Evolutionary conservation across 2,329 filamentous ascomycete genomes (phyloP), one percentile per base, ranked within the genome.

Genomic region (Aspergillus uvarum): DNA sequence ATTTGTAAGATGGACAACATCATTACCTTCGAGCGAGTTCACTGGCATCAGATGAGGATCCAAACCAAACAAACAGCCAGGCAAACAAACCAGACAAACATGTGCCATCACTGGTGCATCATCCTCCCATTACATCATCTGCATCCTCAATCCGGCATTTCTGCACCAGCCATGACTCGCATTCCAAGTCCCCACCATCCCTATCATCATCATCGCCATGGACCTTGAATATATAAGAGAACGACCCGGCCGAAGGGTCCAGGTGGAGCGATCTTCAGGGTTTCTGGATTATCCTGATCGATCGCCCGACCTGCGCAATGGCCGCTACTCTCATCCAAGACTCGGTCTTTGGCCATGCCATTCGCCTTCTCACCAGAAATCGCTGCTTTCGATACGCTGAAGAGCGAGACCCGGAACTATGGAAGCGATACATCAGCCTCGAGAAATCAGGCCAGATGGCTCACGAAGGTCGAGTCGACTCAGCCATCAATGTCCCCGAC

Each of bases 361-460:
- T 80, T 16, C 78, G 79, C n/a, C 58, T 82, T 4, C 63, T 78
- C 1, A 76, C 76, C 1, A 62, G 68, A 12, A 65, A 71, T 7
- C 78, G 70, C 54, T 63, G 71, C 7, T 72, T 83, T 24, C 71
- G 71, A 32, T 83, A 80, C 59, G 69, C 75, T 14, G 52, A 54
- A 3, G 81, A 83, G 63, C 81, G 85, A 51, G 78, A 85, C 62
- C 74, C 78, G 0, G 73, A 74, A 4, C 63, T 83, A 59, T 84
- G 80, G 76, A 79, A 79, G 58, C 73, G 74, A 63, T 84, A 80
- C 59, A 69, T 84, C 58, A 76, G 82, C 60, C 71, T 75, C 49
- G 79, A 83, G 59, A 83, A 82, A 63, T 83, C 81, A 2, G 76
- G 70, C 11, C 75, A 80, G 56, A 74, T 81, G 58, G 81, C 81